phyloP scores from a whole-genome alignment of 2,329 filamentous ascomycete genomes.

The Cordyceps pruinosa region DNA sequence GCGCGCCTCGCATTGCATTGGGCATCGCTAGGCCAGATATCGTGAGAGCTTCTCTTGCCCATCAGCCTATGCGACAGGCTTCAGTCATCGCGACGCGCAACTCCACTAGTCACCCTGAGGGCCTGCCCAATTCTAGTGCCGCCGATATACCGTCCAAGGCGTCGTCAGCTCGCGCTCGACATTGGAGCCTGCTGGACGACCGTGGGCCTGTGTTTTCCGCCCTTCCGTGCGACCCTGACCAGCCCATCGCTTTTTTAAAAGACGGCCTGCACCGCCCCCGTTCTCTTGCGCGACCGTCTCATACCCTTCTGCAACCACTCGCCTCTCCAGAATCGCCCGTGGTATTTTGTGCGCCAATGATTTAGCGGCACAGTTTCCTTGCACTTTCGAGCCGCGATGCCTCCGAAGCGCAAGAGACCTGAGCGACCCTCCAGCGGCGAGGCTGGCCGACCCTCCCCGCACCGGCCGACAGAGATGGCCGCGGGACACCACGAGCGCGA shows the following conservation, averaged over 20 bases:
- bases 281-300: neutral
- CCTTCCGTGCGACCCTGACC: conserved; percentile 1
- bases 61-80: conserved; percentile 9
- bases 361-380: conserved; percentile 19
- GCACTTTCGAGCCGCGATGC: conserved; percentile 35
- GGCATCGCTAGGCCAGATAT: conserved; percentile 6
- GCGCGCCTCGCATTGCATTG: neutral
- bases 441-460: conserved; percentile 51
- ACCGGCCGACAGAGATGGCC: conserved; percentile 51
- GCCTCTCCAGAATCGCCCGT: neutral
- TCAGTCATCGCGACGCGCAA: neutral
- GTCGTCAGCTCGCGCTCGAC: too few species aligned
- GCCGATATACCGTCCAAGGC: neutral
- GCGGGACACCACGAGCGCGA: conserved; percentile 53
- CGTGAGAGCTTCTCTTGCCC: neutral
- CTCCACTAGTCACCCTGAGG: neutral
- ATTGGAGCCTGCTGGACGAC: neutral
- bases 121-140: neutral
- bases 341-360: conserved; percentile 25
- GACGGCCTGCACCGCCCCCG: neutral
- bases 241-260: neutral
- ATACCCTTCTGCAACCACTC: neutral
- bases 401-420: conserved; percentile 54
- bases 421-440: conserved; percentile 41
- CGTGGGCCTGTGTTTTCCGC: neutral